Conservation (phyloP, 495 filamentous ascomycete genomes). For the Bombardia bombarda region DNA sequence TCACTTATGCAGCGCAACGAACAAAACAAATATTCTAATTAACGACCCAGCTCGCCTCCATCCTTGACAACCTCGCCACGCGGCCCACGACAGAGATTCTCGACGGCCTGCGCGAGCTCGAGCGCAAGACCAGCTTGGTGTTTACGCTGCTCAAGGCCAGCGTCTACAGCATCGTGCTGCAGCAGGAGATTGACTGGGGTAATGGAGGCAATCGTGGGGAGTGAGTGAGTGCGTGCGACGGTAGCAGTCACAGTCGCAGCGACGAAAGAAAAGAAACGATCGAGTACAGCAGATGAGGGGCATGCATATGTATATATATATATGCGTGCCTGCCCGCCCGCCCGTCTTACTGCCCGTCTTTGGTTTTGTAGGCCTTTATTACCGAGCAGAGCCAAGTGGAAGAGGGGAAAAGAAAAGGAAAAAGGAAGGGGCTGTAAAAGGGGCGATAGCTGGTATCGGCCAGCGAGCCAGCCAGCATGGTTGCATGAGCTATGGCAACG, state of each 20-base stretch:
- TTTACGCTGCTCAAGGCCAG: conserved; percentile 95
- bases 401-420: too few species aligned
- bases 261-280: too few species aligned
- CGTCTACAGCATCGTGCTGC: conserved; percentile 95
- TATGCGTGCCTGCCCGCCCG: too few species aligned
- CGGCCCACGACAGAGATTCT: conserved; percentile 63
- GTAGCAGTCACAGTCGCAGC: too few species aligned
- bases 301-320: neutral
- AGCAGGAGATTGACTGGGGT: conserved; percentile 79
- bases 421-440: too few species aligned
- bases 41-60: conserved; percentile 43
- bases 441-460: too few species aligned
- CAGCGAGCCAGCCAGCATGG: too few species aligned
- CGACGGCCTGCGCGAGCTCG: conserved; percentile 78
- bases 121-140: conserved; percentile 88
- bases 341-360: too few species aligned
- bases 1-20: neutral
- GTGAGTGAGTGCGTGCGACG: neutral
- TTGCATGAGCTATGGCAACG: too few species aligned
- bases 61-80: conserved; percentile 54
- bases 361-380: too few species aligned
- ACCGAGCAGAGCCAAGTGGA: too few species aligned
- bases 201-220: conserved; percentile 1
- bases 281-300: too few species aligned
- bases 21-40: neutral